Conservation (phyloP, 257 asterid species). For the Solanum sejunctum region DNA sequence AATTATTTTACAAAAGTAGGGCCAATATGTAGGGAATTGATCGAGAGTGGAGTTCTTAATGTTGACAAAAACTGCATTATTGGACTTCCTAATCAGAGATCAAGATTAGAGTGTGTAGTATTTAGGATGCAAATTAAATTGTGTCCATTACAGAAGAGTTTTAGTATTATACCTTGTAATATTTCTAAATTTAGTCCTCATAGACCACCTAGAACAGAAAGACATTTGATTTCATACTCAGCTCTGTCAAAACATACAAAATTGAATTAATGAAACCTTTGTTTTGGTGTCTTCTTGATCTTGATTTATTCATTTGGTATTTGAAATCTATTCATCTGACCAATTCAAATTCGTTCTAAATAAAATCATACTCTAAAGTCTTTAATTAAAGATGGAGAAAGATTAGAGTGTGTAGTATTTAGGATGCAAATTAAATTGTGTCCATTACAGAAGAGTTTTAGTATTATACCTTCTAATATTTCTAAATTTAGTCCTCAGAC, state of each 20-base stretch:
- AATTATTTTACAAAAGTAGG: slow-evolving; percentile 51
- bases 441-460: no score
- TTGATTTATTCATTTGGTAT: background rate
- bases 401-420: no score
- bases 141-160: slow-evolving; percentile 27
- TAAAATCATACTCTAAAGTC: background rate
- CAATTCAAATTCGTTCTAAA: background rate
- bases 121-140: slow-evolving; percentile 25
- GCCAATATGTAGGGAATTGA: slow-evolving; percentile 32
- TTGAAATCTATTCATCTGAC: background rate
- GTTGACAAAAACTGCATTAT: slow-evolving; percentile 44
- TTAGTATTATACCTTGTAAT: slow-evolving; percentile 27
- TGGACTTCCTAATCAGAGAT: slow-evolving; percentile 47
- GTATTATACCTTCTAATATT: no score
- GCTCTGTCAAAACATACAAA: background rate
- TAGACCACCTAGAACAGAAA: background rate
- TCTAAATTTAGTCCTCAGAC: no score
- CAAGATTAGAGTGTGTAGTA: slow-evolving; percentile 27
- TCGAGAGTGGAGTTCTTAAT: slow-evolving; percentile 37
- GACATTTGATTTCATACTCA: slow-evolving; percentile 2
- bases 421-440: no score
- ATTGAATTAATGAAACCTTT: background rate
- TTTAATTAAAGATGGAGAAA: background rate
- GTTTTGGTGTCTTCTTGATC: background rate
- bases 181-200: slow-evolving; percentile 9